Evolutionary conservation across 495 filamentous ascomycete species (phyloP), one percentile per base, ranked within the genome.

Genomic region (Sordaria brevicollis): DNA sequence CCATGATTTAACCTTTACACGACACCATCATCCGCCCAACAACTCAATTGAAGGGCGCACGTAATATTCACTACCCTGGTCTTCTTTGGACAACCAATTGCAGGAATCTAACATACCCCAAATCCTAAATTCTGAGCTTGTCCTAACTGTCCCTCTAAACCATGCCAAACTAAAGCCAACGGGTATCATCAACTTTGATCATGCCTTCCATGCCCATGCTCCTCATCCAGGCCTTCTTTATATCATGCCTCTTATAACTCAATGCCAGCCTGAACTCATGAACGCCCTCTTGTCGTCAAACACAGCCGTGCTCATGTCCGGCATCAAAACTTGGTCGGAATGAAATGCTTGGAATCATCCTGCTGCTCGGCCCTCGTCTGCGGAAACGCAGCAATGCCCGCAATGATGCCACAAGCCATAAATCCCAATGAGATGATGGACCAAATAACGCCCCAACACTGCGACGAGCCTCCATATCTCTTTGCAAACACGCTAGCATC

Each of bases 371-470:
- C 82, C 67, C 87, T 89, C 10, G 86, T 86, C 75, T 92, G 82
- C 8, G 86, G 89, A 76, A 93, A 93, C 6, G 90, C 91, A 4
- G 91, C 91, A 29, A 93, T 88, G 4, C 88, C 91, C 21, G 87
- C 89, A 37, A 93, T 79, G 72, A 93, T 93, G 5, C 86, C 89
- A 17, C 83, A 81, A 19, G 86, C 86, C 88, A 93, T 92, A 74
- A 93, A 90, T 1, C 82, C 67, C 36, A 92, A 72, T 2, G 88
- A 89, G 38, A 93, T 85, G 39, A 93, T 79, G 15, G 87, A 89
- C 91, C 91, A 93, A 43, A 92, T 86, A 34, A 93, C 83, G 25
- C 91, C 91, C 91, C 91, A 93, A 83, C 91, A 93, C 71, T 90
- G 90, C 21, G 89, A 92, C 3, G 89, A 92, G 39, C 91, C 91